Evolutionary conservation across 1,284 basidiomycete species (phyloP).

Genomic region (Farysia itapuensis): DNA sequence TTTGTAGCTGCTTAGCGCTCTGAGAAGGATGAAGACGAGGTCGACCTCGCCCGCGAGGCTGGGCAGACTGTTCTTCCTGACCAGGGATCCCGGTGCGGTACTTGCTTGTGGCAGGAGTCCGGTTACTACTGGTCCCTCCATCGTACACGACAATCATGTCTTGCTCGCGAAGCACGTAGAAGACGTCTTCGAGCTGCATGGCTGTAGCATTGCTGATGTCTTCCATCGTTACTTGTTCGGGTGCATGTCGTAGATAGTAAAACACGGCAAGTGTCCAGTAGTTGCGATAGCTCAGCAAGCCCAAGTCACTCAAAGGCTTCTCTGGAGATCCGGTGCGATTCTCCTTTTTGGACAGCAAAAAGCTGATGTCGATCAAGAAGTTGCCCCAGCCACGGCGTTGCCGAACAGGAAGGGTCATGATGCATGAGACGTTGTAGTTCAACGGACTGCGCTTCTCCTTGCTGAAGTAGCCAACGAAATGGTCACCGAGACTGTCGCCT

Average conservation of each 20-base stretch:
- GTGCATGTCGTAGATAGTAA: conserved; percentile 55
- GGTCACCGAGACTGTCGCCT: conserved; percentile 81
- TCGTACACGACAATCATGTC: conserved; percentile 71
- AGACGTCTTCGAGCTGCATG: conserved; percentile 88
- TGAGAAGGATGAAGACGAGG: conserved; percentile 14
- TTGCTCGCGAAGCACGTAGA: conserved; percentile 74
- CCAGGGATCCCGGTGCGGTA: conserved; percentile 31
- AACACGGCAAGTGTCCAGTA: conserved; percentile 95
- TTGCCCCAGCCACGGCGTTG: conserved; percentile 90
- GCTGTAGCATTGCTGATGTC: conserved; percentile 84
- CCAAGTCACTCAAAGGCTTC: conserved; percentile 93
- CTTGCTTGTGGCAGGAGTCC: conserved; percentile 42
- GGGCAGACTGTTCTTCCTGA: conserved; percentile 1
- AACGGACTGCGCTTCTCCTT: conserved; percentile 97
- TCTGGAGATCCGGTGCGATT: conserved; percentile 94
- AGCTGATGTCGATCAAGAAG: conserved; percentile 80
- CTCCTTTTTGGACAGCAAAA: conserved; percentile 93
- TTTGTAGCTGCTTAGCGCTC: conserved; percentile 2
- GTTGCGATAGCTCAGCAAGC: conserved; percentile 86
- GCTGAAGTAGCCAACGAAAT: conserved; percentile 97
- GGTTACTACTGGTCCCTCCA: conserved; percentile 32
- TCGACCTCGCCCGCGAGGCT: conserved; percentile 23
- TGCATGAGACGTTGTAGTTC: conserved; percentile 92
- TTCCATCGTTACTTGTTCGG: conserved; percentile 58
- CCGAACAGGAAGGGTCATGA: conserved; percentile 95